Evolutionary conservation across 164 flowering plant species (phyloP).

Genomic region (Vitis rotundifolia): DNA sequence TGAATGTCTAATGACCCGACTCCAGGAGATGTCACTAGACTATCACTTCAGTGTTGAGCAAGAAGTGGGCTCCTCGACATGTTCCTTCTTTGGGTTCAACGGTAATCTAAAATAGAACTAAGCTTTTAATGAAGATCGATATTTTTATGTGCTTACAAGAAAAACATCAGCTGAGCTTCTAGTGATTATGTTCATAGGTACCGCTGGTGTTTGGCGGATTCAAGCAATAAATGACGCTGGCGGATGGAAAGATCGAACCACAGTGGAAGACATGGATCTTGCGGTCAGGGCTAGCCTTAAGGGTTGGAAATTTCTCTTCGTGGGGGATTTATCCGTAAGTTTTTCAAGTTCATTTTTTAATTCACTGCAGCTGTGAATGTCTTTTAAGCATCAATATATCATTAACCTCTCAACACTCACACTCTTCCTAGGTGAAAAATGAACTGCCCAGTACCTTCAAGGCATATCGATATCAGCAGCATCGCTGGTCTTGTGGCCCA

Average conservation of each 20-base stretch:
- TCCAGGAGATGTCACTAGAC: slow-evolving; percentile 73
- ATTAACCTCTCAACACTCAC: neutral
- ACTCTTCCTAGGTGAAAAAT: slow-evolving; percentile 51
- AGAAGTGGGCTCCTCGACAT: slow-evolving; percentile 75
- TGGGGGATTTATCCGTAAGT: slow-evolving; percentile 54
- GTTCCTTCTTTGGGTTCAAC: slow-evolving; percentile 71
- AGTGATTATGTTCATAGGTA: slow-evolving; percentile 39
- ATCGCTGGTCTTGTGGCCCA: slow-evolving; percentile 91
- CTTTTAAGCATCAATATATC: neutral
- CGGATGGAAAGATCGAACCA: slow-evolving; percentile 81
- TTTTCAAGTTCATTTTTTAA: neutral
- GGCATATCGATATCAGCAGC: slow-evolving; percentile 75
- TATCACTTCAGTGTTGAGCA: slow-evolving; percentile 77
- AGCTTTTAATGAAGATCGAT: neutral
- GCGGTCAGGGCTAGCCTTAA: slow-evolving; percentile 75
- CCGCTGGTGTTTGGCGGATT: slow-evolving; percentile 77
- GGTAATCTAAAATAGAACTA: slow-evolving; percentile 30
- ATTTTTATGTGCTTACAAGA: neutral
- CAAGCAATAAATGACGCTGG: slow-evolving; percentile 65
- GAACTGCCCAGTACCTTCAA: slow-evolving; percentile 81
- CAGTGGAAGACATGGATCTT: slow-evolving; percentile 82
- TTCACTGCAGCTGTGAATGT: neutral
- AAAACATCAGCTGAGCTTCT: neutral
- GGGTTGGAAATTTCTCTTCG: slow-evolving; percentile 72
- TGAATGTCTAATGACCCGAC: slow-evolving; percentile 66